These are phyloP conservation scores for Ceratobasidium sp. DNA, from an alignment of 1,284 basidiomycete species.

Conservation along the genomic window DNA sequence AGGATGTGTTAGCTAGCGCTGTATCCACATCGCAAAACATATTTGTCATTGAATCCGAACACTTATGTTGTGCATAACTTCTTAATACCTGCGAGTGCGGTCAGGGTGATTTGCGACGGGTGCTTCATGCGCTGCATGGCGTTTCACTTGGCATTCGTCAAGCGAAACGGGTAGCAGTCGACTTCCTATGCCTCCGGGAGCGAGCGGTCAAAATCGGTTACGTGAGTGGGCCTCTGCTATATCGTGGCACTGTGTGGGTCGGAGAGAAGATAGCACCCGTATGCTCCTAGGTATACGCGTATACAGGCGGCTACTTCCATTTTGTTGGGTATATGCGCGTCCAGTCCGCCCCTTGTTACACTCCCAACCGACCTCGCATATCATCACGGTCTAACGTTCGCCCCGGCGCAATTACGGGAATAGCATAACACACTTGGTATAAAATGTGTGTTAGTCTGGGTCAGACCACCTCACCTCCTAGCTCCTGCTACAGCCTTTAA, in stretches of 20 bases:
- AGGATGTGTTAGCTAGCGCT: too few relatives aligned
- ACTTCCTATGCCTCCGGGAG: too few relatives aligned
- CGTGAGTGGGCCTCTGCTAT: neutral
- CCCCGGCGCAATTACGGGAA: neutral
- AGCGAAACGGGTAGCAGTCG: neutral
- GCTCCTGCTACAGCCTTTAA: neutral
- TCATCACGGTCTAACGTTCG: conserved; percentile 3
- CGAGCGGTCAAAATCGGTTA: neutral
- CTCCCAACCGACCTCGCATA: conserved; percentile 19
- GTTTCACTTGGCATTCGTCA: conserved; percentile 10
- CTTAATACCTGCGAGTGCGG: too few relatives aligned
- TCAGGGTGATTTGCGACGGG: too few relatives aligned
- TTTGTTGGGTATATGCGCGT: conserved; percentile 11
- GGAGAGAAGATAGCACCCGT: too few relatives aligned
- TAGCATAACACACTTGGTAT: neutral
- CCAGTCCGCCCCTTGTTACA: neutral
- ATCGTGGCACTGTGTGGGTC: neutral
- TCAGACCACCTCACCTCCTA: neutral
- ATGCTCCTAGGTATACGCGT: neutral
- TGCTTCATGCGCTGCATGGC: neutral
- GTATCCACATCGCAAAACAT: too few relatives aligned
- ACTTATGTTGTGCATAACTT: too few relatives aligned
- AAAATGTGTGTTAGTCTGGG: neutral
- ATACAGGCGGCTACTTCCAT: conserved; percentile 5
- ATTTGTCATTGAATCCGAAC: too few relatives aligned